Conservation (phyloP, 495 filamentous ascomycete genomes). For the Hyaloscypha hepaticicola region DNA sequence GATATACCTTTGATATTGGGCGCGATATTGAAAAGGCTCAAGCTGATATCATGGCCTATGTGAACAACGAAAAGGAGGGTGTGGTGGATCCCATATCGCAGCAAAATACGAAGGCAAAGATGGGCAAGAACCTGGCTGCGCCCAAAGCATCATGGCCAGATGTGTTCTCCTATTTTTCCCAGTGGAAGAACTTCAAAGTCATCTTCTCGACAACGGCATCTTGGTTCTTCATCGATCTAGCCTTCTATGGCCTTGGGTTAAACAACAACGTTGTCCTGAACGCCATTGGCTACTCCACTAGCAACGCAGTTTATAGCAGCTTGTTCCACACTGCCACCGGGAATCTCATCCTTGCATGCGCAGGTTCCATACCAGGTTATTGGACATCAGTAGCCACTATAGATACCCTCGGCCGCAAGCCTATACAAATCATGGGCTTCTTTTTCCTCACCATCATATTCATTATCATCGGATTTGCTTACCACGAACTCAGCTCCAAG, state of each 20-base stretch:
- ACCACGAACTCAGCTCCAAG: slow-evolving; percentile 48
- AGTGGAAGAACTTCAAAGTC: slow-evolving; percentile 72
- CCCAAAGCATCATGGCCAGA: slow-evolving; percentile 67
- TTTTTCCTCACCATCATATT: slow-evolving; percentile 70
- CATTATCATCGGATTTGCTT: slow-evolving; percentile 72
- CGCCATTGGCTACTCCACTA: slow-evolving; percentile 59
- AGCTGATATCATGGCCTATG: slow-evolving; percentile 65
- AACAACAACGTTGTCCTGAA: slow-evolving; percentile 70
- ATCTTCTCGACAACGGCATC: slow-evolving; percentile 75
- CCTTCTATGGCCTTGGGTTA: slow-evolving; percentile 67
- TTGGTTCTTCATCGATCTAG: slow-evolving; percentile 66
- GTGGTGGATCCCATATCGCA: slow-evolving; percentile 23
- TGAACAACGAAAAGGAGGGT: slow-evolving; percentile 55
- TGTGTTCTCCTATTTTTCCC: slow-evolving; percentile 60
- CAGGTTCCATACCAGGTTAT: slow-evolving; percentile 77
- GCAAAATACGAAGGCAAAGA: slow-evolving; percentile 32
- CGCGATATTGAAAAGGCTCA: slow-evolving; percentile 70
- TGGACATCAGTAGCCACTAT: slow-evolving; percentile 70
- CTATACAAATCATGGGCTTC: slow-evolving; percentile 79
- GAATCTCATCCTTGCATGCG: slow-evolving; percentile 72
- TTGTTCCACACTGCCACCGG: slow-evolving; percentile 71
- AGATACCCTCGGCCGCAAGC: slow-evolving; percentile 74
- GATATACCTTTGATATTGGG: slow-evolving; percentile 81
- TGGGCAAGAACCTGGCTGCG: slow-evolving; percentile 41
- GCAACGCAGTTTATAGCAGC: slow-evolving; percentile 57